phyloP scores from a whole-genome alignment of 495 filamentous ascomycete species.

The Penicillium nucicola region DNA sequence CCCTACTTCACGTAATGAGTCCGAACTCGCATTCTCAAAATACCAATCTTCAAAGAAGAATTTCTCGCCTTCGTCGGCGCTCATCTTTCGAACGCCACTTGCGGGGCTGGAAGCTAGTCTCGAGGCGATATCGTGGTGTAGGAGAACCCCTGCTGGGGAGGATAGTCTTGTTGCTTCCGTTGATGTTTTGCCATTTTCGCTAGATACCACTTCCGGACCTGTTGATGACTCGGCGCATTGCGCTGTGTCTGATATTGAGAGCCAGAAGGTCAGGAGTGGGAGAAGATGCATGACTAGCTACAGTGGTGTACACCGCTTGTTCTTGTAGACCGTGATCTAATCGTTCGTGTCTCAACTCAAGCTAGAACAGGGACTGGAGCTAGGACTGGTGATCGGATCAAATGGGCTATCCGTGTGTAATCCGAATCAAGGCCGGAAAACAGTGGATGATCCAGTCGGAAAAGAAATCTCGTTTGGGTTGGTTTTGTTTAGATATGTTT shows the following conservation, averaged over 20 bases:
- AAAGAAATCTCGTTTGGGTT: not conserved
- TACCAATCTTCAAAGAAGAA: conserved; percentile 68
- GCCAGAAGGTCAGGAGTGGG: too few relatives aligned
- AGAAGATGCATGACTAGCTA: too few relatives aligned
- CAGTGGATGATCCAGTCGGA: not conserved
- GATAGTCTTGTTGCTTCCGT: not conserved
- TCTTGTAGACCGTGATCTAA: not conserved
- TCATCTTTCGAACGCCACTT: conserved; percentile 70
- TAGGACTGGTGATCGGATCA: not conserved
- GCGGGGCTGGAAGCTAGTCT: conserved; percentile 14
- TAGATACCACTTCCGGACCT: not conserved
- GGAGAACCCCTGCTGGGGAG: not conserved
- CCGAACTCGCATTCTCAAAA: conserved; percentile 30
- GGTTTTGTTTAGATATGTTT: not conserved
- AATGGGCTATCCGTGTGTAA: not conserved
- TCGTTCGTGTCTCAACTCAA: not conserved
- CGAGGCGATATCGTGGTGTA: conserved; percentile 23
- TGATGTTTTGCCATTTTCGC: not conserved
- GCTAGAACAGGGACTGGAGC: not conserved
- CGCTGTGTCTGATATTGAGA: not conserved
- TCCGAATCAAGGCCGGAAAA: not conserved
- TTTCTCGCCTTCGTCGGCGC: conserved; percentile 76
- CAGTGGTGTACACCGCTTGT: too few relatives aligned
- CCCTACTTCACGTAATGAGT: conserved; percentile 1
- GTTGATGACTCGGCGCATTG: not conserved